A percentile compares a stretch with the other conserved stretches of the same genome.
Conservation (phyloP, 2,329 filamentous ascomycete species). For the Fusarium sublunatum region DNA sequence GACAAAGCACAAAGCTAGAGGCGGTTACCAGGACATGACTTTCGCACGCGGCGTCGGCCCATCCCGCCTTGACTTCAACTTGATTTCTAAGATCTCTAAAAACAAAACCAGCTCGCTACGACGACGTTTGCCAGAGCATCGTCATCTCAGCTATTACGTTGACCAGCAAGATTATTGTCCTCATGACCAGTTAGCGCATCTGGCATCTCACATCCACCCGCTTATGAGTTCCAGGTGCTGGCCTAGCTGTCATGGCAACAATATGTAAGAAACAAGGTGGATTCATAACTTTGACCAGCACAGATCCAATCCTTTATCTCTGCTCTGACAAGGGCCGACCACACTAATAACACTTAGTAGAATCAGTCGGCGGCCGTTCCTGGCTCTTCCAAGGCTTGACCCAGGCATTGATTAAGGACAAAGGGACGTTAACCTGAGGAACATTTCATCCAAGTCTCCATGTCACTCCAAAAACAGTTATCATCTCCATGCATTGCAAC, state of each 20-base stretch:
- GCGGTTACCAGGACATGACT: background rate
- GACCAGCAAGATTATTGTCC: background rate
- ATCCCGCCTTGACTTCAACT: conserved; percentile 22
- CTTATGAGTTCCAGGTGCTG: background rate
- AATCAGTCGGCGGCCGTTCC: conserved; percentile 19
- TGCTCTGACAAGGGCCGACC: background rate
- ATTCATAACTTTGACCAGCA: background rate
- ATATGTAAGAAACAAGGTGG: background rate
- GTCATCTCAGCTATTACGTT: conserved; percentile 1
- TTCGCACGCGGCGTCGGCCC: conserved; percentile 33
- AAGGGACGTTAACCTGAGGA: conserved; percentile 13
- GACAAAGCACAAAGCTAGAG: background rate
- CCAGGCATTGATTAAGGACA: background rate
- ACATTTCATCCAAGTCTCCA: conserved; percentile 17
- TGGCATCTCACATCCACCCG: background rate
- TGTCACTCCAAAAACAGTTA: conserved; percentile 18
- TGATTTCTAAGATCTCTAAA: conserved; percentile 3
- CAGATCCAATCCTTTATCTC: background rate
- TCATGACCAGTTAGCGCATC: too few relatives aligned
- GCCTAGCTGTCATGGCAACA: background rate
- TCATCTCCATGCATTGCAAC: conserved; percentile 17
- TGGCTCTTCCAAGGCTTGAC: conserved; percentile 3
- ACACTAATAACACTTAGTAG: background rate
- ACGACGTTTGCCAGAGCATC: background rate
- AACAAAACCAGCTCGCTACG: conserved; percentile 5